Conservation (phyloP, 495 filamentous ascomycete genomes). For the Neurospora sp. region DNA sequence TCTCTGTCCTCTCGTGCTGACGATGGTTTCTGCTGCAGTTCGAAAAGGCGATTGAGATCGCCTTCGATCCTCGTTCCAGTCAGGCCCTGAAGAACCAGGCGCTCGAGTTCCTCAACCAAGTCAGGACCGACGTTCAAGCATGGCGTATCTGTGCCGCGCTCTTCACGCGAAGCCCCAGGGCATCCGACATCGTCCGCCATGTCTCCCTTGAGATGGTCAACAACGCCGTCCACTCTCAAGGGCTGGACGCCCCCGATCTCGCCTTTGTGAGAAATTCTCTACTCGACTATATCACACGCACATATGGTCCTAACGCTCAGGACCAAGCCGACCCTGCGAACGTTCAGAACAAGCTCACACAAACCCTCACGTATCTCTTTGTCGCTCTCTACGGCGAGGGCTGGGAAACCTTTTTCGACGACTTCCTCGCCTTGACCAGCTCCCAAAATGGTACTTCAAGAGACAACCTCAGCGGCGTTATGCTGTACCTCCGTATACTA, state of each 20-base stretch:
- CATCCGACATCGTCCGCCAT: conserved; percentile 75
- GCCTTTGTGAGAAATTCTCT: conserved; percentile 63
- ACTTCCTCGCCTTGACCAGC: conserved; percentile 62
- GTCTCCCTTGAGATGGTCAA: conserved; percentile 86
- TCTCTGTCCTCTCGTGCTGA: conserved; percentile 2
- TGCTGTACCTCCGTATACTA: conserved; percentile 81
- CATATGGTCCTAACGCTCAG: conserved; percentile 52
- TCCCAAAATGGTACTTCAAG: conserved; percentile 40
- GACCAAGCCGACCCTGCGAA: conserved; percentile 51
- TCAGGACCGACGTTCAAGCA: conserved; percentile 65
- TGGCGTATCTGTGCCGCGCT: conserved; percentile 81
- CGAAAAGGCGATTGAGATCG: conserved; percentile 86
- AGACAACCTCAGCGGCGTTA: conserved; percentile 65
- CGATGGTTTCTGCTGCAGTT: conserved; percentile 43
- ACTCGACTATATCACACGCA: conserved; percentile 62
- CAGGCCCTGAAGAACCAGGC: conserved; percentile 72
- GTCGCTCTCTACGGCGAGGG: conserved; percentile 68
- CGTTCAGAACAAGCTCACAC: conserved; percentile 94
- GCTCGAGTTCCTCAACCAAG: conserved; percentile 74
- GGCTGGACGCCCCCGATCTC: conserved; percentile 58
- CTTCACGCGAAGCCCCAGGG: conserved; percentile 70
- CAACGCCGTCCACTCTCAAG: conserved; percentile 67
- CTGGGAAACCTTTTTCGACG: conserved; percentile 84
- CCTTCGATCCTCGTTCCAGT: conserved; percentile 66
- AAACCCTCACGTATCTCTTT: conserved; percentile 90